Evolutionary conservation across 1,139 yeast genomes (phyloP), one percentile per base, ranked within the genome.

Genomic region (Meyerozyma elateridarum): DNA sequence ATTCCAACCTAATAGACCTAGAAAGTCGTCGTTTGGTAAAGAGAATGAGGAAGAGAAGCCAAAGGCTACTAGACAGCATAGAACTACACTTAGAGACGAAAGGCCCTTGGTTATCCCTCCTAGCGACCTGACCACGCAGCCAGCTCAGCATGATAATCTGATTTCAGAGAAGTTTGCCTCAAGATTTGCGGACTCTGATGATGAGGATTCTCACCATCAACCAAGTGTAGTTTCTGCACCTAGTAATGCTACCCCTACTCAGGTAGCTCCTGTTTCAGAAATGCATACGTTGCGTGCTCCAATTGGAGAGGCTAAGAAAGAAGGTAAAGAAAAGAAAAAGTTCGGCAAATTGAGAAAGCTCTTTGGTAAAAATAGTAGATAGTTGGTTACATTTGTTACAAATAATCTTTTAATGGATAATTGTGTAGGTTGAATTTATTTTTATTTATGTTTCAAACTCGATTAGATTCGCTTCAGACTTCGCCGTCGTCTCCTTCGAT

Each of bases 291-390:
- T 9, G 15, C 17, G 29, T 15, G 25, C 11, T 8, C 11, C 20
- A 24, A 36, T 11, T 35, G 41, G 15, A 38, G 25, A 42, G 24
- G 33, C 41, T 19, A 48, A 45, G 8, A 48, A 37, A 5, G 52
- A 46, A 12, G 59, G 59, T 34, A 73, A 73, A 44, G 75, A 75
- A 58, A 62, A 61, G 42, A 64, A 61, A 40, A 58, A 70, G 14
- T 68, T 77, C 42, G 73, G 76, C 15, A 77, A 75, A 48, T 60
- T 80, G 35, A 75, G 76, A 48, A 79, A 75, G 48, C 50, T 80
- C 29, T 80, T 80, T 51, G 83, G 84, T 4, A 68, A 69, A 46
- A 48, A 26, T 9, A 9, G 12, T 11, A 11, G 14, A 7, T 19
- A 8, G 27, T 19, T n/a, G n/a, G 27, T 8, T 26, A 26, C 8